These are phyloP conservation scores for Nemania sp. DNA, from an alignment of 2,329 filamentous ascomycete species.

Conservation along the genomic window DNA sequence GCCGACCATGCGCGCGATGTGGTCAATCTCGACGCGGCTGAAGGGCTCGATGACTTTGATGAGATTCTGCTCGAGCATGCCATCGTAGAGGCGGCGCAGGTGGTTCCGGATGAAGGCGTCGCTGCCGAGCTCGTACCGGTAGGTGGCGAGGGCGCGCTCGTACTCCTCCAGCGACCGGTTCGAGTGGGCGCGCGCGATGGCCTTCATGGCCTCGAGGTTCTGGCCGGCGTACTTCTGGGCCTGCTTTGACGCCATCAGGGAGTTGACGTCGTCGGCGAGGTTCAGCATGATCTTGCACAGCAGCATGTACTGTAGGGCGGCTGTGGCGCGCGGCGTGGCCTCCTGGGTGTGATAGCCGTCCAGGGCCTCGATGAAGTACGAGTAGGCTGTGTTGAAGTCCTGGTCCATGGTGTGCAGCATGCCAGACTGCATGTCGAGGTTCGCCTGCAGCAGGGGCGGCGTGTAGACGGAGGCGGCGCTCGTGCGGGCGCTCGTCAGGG, in stretches of 20 bases:
- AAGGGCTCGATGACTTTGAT: conserved; percentile 99
- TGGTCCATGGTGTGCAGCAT: conserved; percentile 98
- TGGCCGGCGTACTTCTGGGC: conserved; percentile 95
- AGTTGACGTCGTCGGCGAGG: conserved; percentile 92
- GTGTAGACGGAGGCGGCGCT: conserved; percentile 97
- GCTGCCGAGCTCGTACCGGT: conserved; percentile 90
- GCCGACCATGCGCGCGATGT: conserved; percentile 97
- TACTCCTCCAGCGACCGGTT: conserved; percentile 98
- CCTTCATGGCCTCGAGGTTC: conserved; percentile 98
- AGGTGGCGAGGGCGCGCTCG: conserved; percentile 86
- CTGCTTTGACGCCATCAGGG: conserved; percentile 93
- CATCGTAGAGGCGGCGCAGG: conserved; percentile 92
- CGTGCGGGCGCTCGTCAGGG: conserved; percentile 90
- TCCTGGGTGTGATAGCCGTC: conserved; percentile 96
- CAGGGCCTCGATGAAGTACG: conserved; percentile 98
- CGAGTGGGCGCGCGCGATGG: conserved; percentile 91
- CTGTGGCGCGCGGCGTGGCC: conserved; percentile 86
- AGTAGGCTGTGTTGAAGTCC: conserved; percentile 98
- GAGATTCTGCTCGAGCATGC: conserved; percentile 98
- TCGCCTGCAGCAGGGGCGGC: conserved; percentile 90
- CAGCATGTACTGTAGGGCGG: conserved; percentile 97
- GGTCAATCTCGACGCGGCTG: conserved; percentile 92
- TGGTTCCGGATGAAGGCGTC: conserved; percentile 98
- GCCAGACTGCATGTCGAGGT: conserved; percentile 98
- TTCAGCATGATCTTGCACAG: conserved; percentile 99